A percentile compares a stretch with the other conserved stretches of the same genome.
Evolutionary conservation across 257 asterid genomes (phyloP).

Genomic region (Marsdenia floribunda): DNA sequence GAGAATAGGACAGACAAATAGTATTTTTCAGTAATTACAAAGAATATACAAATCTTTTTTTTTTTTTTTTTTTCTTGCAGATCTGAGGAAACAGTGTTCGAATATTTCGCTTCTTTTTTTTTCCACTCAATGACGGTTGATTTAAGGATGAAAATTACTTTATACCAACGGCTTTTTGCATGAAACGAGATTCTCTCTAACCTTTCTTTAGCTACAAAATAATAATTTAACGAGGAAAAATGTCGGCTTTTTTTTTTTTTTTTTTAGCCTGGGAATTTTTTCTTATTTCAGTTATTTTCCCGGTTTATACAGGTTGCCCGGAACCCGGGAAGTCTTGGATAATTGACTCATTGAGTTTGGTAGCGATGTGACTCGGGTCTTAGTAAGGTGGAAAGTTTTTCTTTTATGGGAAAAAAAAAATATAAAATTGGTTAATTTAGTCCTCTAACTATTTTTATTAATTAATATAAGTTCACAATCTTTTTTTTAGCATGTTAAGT

Average conservation of each 20-base stretch:
- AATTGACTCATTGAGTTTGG: neutral
- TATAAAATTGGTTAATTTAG: too few species aligned
- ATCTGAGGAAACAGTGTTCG: slow-evolving; percentile 5
- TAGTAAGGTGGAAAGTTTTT: too few species aligned
- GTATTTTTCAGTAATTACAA: neutral
- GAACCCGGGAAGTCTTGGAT: neutral
- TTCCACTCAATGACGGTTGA: slow-evolving; percentile 4
- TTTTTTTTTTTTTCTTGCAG: neutral
- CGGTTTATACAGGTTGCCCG: neutral
- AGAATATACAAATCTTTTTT: neutral
- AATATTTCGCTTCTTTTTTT: slow-evolving; percentile 4
- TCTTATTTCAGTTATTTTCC: neutral
- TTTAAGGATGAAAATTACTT: neutral
- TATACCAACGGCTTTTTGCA: slow-evolving; percentile 1
- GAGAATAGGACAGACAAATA: slow-evolving; percentile 6
- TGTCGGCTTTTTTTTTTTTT: neutral
- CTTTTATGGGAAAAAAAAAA: too few species aligned
- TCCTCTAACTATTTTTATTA: too few species aligned
- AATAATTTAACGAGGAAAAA: neutral
- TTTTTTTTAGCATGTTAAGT: too few species aligned
- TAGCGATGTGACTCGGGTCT: too few species aligned
- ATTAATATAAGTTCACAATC: too few species aligned
- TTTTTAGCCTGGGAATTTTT: neutral
- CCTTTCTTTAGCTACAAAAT: neutral
- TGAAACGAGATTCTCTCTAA: slow-evolving; percentile 8